Evolutionary conservation across 164 flowering plant species (phyloP), one percentile per base, ranked within the genome.

Genomic region (Buxus sempervirens): DNA sequence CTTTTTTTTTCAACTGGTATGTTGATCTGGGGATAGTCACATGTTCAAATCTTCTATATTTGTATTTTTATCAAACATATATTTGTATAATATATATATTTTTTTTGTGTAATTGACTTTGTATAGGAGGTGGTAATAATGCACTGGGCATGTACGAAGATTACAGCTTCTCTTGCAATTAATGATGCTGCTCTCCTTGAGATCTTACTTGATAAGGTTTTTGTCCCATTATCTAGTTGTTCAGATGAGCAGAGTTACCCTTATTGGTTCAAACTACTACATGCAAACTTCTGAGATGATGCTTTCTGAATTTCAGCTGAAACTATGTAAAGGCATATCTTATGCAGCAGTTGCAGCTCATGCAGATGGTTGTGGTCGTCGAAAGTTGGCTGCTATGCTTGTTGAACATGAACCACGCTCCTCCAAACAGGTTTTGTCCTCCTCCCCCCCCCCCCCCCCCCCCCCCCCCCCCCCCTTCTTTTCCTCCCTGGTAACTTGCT

Each of bases 321-420:
- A 78, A 77, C 48, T 89, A 67, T 90, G 98, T 83, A 92, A 84
- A 84, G 90, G 95, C 64, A 90, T 92, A 75, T 93, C 98, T 53
- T 95, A 90, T 86, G 99, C 99, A 41, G 92, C 97, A 70, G 98
- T 95, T 76, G 98, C 99, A 73, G 91, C 96, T 73, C 98, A 95
- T 83, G 99, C 99, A 49, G 98, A 95, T 81, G 85, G 82, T 70
- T 79, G 21, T 79, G 93, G 96, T 27, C 89, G 97, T 10, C 78
- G 99, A 45, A 92, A 90, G 77, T 82, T 95, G 73, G 97, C 99
- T 70, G 96, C 97, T 53, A 86, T 90, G 96, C 97, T 95, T 76
- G 86, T 92, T 67, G 98, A 92, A 72, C 86, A 92, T 78, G 99
- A 95, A 75, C 96, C 98, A 57, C 94, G 90, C 28, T 84, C 98